Percentiles rank a stretch among this genome's conserved stretches.
phyloP scores from a whole-genome alignment of 176 grass and related monocot genomes.

The Hyparrhenia diplandra region DNA sequence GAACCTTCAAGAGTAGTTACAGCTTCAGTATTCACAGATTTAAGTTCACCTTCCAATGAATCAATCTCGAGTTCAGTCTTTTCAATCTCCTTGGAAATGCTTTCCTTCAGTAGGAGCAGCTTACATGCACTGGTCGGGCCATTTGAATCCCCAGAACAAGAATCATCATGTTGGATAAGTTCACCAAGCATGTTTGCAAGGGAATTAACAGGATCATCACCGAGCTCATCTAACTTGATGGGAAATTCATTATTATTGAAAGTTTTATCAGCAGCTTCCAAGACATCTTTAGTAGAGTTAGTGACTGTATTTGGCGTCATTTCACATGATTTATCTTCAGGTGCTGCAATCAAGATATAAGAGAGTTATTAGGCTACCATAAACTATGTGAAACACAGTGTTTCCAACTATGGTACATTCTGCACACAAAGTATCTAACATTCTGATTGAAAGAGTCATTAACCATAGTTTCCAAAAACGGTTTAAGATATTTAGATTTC shows the following conservation, averaged over 20 bases:
- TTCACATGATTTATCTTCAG: constrained; percentile 50
- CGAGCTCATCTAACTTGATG: constrained; percentile 45
- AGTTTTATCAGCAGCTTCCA: constrained; percentile 15
- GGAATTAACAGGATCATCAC: constrained; percentile 43
- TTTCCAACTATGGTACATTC: not conserved
- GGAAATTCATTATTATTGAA: constrained; percentile 10
- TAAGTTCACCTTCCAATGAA: constrained; percentile 80
- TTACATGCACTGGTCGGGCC: constrained; percentile 46
- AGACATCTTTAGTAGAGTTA: constrained; percentile 23
- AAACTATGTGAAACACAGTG: not conserved
- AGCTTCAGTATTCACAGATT: constrained; percentile 25
- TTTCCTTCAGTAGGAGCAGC: constrained; percentile 64
- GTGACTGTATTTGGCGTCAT: constrained; percentile 29
- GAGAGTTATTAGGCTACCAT: not conserved
- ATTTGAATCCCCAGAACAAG: constrained; percentile 60
- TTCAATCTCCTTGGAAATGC: constrained; percentile 75
- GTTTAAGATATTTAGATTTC: not conserved
- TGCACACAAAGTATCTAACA: not conserved
- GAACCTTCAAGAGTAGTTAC: constrained; percentile 18
- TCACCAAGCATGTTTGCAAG: constrained; percentile 56
- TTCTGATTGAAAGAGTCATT: not conserved
- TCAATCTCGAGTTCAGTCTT: constrained; percentile 88
- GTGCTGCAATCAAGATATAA: constrained; percentile 47
- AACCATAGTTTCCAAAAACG: too few relatives aligned
- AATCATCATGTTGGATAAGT: constrained; percentile 65